Conservation (phyloP, 495 filamentous ascomycete genomes). For the Hyaloscypha hepaticicola region DNA sequence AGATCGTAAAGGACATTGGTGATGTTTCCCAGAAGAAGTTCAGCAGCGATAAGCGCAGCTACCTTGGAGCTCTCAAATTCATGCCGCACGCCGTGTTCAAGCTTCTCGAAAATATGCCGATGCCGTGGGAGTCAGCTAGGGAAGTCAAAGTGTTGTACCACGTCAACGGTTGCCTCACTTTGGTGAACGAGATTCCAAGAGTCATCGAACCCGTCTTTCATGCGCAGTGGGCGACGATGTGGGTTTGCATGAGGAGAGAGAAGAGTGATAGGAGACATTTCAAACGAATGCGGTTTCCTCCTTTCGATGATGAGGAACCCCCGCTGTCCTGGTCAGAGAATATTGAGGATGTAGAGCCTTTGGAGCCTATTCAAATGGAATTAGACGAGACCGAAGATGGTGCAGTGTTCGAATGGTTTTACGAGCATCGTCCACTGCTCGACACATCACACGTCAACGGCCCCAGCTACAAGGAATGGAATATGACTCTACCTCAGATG, state of each 20-base stretch:
- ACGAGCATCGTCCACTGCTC: constrained; percentile 87
- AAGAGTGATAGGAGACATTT: constrained; percentile 96
- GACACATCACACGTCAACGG: constrained; percentile 96
- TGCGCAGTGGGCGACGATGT: constrained; percentile 99
- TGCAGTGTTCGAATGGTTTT: constrained; percentile 94
- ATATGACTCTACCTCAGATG: constrained; percentile 93
- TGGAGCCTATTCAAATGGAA: constrained; percentile 99
- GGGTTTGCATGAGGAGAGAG: constrained; percentile 96
- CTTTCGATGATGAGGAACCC: constrained; percentile 98
- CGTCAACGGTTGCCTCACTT: constrained; percentile 93
- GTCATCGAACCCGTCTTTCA: constrained; percentile 99
- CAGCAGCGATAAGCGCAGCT: constrained; percentile 97
- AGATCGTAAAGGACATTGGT: constrained; percentile 97
- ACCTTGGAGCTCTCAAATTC: constrained; percentile 96
- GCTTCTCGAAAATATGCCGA: constrained; percentile 99
- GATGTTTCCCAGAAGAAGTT: constrained; percentile 99
- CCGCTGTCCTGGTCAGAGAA: constrained; percentile 98
- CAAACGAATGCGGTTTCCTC: constrained; percentile 98
- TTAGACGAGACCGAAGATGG: constrained; percentile 94
- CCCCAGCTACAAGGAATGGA: constrained; percentile 96
- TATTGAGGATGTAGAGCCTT: constrained; percentile 95
- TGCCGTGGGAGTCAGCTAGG: constrained; percentile 96
- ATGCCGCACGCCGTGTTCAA: constrained; percentile 99
- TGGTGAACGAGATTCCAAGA: constrained; percentile 95
- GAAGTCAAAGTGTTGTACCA: constrained; percentile 99